Base-by-base conservation (phyloP, 257 asterid species). In the Apocynum venetum region DNA sequence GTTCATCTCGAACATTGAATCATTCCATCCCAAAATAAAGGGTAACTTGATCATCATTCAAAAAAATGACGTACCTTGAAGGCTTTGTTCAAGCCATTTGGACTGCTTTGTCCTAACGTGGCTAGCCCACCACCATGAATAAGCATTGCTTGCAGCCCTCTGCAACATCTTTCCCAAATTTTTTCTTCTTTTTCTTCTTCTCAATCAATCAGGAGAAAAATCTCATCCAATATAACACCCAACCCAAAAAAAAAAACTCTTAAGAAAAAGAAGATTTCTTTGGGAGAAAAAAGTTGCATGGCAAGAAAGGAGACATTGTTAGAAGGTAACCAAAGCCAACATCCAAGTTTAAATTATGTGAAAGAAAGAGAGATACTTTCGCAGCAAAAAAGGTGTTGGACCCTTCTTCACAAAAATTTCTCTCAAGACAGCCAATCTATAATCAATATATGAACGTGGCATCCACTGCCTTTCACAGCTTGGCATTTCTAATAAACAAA, bases 41-140 rank as follows among this genome's bases (percentile, higher is more conserved):
- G 31, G 31, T 13, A 38, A 68, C 35, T 20, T 9, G 56, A 51
- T 51, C 49, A 70, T 13, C 73, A 68, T 1, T 17, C 0, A 25
- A 48, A 49, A 11, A 52, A 0, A 60, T 8, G 1, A 2, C 31
- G n/a, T 80, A 85, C 87, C 87, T 77, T 74, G 87, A 46, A 86
- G 87, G 80, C 82, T 82, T 12, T 86, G 87, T 35, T 86, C 87
- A 10, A 86, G 86, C 87, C 87, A 86, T 77, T 86, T 83, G 55
- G 87, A 86, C 71, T 86, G 87, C 60, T 84, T 86, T 71, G 89
- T 83, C 81, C 89, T 80, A 43, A 86, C 80, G 59, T 86, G 89
- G 83, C 87, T 83, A 12, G 87, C 87, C 80, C 80, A 78, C 89
- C 87, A 83, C 89, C 89, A 86, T 79, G 89, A 86, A 83, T 86